These are phyloP conservation scores for Globisporangium cystogenes DNA, from an alignment of 352 stramenopile species.

Conservation along the genomic window DNA sequence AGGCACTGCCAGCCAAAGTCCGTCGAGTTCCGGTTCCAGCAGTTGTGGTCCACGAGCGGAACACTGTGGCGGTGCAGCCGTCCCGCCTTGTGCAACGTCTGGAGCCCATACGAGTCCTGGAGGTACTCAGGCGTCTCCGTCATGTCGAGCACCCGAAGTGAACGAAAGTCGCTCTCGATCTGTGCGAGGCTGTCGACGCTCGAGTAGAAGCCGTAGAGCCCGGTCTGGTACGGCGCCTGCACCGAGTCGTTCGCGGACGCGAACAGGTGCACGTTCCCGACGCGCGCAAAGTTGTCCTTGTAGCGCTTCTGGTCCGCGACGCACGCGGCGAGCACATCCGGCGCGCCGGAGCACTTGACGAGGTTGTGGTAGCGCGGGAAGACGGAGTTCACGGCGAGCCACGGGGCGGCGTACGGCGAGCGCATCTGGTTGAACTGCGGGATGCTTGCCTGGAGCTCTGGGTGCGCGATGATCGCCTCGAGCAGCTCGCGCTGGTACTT, in stretches of 20 bases:
- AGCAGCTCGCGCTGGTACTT: slow-evolving; percentile 14
- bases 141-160: slow-evolving; percentile 17
- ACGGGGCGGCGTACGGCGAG: slow-evolving; percentile 12
- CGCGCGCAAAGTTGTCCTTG: slow-evolving; percentile 21
- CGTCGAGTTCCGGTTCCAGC: slow-evolving; percentile 16
- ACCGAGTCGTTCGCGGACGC: slow-evolving; percentile 12
- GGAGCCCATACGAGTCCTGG: slow-evolving; percentile 18
- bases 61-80: slow-evolving; percentile 11
- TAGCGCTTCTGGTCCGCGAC: slow-evolving; percentile 11
- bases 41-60: slow-evolving; percentile 17
- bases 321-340: slow-evolving; percentile 1
- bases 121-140: slow-evolving; percentile 17
- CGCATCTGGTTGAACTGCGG: slow-evolving; percentile 15
- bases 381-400: slow-evolving; percentile 10
- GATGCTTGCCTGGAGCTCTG: slow-evolving; percentile 8
- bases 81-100: slow-evolving; percentile 13
- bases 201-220: slow-evolving; percentile 11
- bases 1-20: slow-evolving; percentile 9
- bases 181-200: slow-evolving; percentile 1
- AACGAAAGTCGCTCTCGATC: slow-evolving; percentile 5
- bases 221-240: slow-evolving; percentile 13
- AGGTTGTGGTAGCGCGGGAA: slow-evolving; percentile 15
- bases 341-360: slow-evolving; percentile 1
- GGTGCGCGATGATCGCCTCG: slow-evolving; percentile 5
- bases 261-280: slow-evolving; percentile 14